Percentiles rank a stretch among this genome's conserved stretches.
These are phyloP conservation scores for Flaveria linearis DNA, from an alignment of 129 eudicot genomes.

Conservation along the genomic window DNA sequence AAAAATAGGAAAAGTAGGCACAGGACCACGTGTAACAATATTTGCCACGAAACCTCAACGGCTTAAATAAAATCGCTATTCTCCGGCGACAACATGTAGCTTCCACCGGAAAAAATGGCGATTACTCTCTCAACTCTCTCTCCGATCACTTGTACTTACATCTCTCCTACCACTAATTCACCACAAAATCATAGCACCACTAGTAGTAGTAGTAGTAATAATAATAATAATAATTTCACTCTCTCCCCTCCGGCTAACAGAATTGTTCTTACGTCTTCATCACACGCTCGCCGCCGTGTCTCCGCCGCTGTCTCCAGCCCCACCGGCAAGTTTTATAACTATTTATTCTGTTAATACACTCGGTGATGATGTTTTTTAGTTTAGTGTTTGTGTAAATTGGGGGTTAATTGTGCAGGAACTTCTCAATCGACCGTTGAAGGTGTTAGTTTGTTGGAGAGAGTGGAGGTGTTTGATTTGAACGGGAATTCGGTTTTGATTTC, in stretches of 20 bases:
- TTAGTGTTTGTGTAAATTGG: background rate
- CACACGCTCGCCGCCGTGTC: constrained; percentile 25
- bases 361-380: background rate
- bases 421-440: constrained; percentile 42
- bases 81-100: constrained; percentile 4
- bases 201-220: background rate
- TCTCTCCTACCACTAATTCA: constrained; percentile 6
- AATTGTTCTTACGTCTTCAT: constrained; percentile 19
- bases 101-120: constrained; percentile 41
- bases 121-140: constrained; percentile 42
- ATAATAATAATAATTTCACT: background rate
- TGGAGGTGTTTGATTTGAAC: constrained; percentile 64
- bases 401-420: constrained; percentile 38
- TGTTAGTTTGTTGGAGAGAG: constrained; percentile 51
- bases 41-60: constrained; percentile 36
- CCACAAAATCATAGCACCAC: background rate
- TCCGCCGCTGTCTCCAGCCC: constrained; percentile 59
- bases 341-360: constrained; percentile 5
- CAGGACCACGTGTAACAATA: constrained; percentile 34
- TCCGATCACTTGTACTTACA: constrained; percentile 23
- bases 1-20: background rate
- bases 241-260: constrained; percentile 21
- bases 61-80: constrained; percentile 9
- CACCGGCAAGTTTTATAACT: constrained; percentile 48
- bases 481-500: constrained; percentile 67